Conservation (phyloP, 257 asterid genomes). For the Oldenlandia corymbosa region DNA sequence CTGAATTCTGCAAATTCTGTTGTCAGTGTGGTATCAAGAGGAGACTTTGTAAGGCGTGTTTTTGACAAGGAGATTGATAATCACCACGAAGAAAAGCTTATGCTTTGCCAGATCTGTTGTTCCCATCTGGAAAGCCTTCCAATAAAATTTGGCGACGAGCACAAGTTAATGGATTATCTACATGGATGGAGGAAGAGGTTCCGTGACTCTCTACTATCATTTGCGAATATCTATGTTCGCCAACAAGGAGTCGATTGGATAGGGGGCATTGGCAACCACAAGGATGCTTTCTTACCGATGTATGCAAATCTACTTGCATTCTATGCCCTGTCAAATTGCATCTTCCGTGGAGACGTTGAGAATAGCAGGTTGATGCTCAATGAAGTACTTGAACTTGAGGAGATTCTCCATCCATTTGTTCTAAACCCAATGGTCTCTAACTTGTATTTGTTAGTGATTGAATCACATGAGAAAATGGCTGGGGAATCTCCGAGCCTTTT, state of each 20-base stretch:
- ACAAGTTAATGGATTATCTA: slow-evolving; percentile 33
- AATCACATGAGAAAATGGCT: slow-evolving; percentile 48
- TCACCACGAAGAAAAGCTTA: slow-evolving; percentile 85
- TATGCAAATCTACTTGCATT: slow-evolving; percentile 70
- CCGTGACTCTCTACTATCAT: slow-evolving; percentile 41
- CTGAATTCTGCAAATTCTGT: slow-evolving; percentile 42
- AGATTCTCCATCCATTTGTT: slow-evolving; percentile 51
- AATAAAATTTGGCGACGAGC: slow-evolving; percentile 23
- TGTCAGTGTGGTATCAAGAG: slow-evolving; percentile 36
- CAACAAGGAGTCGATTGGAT: slow-evolving; percentile 54
- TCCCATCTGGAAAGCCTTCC: slow-evolving; percentile 57
- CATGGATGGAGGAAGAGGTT: slow-evolving; percentile 61
- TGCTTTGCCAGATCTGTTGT: slow-evolving; percentile 79
- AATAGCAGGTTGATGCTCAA: slow-evolving; percentile 29
- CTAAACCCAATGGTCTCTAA: slow-evolving; percentile 60
- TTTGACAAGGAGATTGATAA: slow-evolving; percentile 97
- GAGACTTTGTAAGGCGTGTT: slow-evolving; percentile 78
- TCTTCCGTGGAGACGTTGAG: slow-evolving; percentile 36
- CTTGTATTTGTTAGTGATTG: slow-evolving; percentile 41
- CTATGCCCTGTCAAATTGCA: slow-evolving; percentile 57
- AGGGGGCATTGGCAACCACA: slow-evolving; percentile 91
- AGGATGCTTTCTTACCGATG: slow-evolving; percentile 72
- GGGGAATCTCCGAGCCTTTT: slow-evolving; percentile 24
- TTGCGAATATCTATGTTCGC: slow-evolving; percentile 33
- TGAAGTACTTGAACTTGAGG: slow-evolving; percentile 50